Conservation (phyloP, 768 basidiomycete species). For the Leccinum rimulosum region DNA sequence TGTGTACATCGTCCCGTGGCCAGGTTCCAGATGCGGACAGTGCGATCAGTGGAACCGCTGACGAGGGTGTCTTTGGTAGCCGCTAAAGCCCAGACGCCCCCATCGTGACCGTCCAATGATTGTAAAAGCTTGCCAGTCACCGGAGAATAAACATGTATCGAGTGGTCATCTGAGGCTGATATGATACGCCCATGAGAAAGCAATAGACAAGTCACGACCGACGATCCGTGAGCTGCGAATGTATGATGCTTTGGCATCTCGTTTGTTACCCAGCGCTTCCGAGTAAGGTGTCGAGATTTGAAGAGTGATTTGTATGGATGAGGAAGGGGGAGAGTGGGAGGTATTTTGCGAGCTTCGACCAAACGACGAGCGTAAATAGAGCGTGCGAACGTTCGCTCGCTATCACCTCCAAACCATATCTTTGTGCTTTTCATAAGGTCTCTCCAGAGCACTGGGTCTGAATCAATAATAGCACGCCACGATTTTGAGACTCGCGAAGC, state of each 20-base stretch:
- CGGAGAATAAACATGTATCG: conserved; percentile 94
- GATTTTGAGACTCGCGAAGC: conserved; percentile 86
- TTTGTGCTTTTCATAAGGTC: conserved; percentile 79
- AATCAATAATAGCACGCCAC: conserved; percentile 92
- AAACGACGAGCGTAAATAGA: conserved; percentile 64
- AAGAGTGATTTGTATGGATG: conserved; percentile 93
- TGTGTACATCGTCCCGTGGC: conserved; percentile 80
- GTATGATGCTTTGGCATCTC: conserved; percentile 71
- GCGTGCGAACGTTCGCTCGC: conserved; percentile 76
- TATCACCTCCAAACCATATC: conserved; percentile 87
- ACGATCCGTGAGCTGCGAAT: conserved; percentile 84
- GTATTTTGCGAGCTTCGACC: conserved; percentile 36
- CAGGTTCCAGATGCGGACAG: conserved; percentile 90
- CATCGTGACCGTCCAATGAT: conserved; percentile 86
- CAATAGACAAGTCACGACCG: conserved; percentile 93
- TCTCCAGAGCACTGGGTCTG: conserved; percentile 86
- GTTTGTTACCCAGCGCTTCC: conserved; percentile 76
- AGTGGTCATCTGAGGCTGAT: conserved; percentile 95
- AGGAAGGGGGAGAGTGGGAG: conserved; percentile 60
- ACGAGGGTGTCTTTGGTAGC: conserved; percentile 85
- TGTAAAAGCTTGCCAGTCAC: conserved; percentile 70
- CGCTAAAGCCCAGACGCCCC: conserved; percentile 96
- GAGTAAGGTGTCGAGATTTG: conserved; percentile 82
- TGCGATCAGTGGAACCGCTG: conserved; percentile 91
- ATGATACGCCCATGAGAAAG: conserved; percentile 95